Evolutionary conservation across 805 yeast species (phyloP), one percentile per base, ranked within the genome.

Genomic region (Kregervanrija fluxuum): DNA sequence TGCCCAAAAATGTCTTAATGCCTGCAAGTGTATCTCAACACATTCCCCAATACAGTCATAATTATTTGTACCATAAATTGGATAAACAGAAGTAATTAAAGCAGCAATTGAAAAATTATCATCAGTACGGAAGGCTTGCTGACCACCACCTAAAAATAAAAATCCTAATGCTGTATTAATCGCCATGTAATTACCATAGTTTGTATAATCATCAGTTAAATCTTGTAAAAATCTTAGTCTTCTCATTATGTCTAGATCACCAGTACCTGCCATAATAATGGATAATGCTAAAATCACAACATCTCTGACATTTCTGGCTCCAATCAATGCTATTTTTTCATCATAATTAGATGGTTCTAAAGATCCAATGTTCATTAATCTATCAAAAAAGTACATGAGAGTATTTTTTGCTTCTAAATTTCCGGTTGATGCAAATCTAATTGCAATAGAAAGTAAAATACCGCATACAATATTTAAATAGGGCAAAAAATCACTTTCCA

Each of bases 141-240:
- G 96, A 0, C 98, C 96, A 1, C 96, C 93, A 0, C 96, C 96
- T 33, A 93, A 61, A 57, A 91, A 90, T 43, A 91, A 67, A 54
- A 91, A 79, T 2, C 99, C 99, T 34, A 93, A 63, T 0, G 95
- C 85, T 69, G 86, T 74, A 54, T 85, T 87, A 1, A 81, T 70
- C 0, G 90, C 85, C 79, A 85, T 78, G 55, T 77, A 85, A 47
- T 79, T 77, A 0, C 95, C 93, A 60, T 76, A 88, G 9, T 70
- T 69, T 38, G 69, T 57, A 11, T 53, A 47, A 11, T 54, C 54
- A 31, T 57, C 61, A 0, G 76, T 72, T 11, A 73, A 69, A 15
- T 83, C 85, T 57, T 85, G 89, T 31, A 87, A 64, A 22, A 74
- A 73, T 47, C 95, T 71, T 37, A 87, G 67, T 42, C 96, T 71